Evolutionary conservation across 331 rosid genomes (phyloP).

Genomic region (Pyrus hybrid): DNA sequence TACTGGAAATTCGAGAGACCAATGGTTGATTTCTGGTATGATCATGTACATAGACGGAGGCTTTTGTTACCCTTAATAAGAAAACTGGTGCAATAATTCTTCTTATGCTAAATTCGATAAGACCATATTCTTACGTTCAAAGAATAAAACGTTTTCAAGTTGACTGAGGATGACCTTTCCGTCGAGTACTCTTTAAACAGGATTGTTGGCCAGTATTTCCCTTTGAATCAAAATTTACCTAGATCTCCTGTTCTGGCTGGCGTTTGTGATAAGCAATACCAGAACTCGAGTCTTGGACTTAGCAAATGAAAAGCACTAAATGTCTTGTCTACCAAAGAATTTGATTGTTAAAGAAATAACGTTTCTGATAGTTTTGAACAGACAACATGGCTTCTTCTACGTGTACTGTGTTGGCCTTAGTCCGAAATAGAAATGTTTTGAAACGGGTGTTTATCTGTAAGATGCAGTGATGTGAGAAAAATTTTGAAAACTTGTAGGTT

Average conservation of each 20-base stretch:
- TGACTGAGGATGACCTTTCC: not conserved
- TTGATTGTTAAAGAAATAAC: not conserved
- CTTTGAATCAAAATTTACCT: not conserved
- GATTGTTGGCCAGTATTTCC: not conserved
- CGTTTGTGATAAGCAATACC: not conserved
- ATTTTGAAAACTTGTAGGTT: constrained; percentile 14
- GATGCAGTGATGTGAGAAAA: not conserved
- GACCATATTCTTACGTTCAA: not conserved
- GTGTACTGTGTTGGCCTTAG: not conserved
- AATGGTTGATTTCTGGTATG: not conserved
- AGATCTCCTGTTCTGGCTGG: not conserved
- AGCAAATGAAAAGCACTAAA: not conserved
- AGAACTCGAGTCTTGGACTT: not conserved
- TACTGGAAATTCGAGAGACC: not conserved
- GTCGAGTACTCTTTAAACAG: not conserved
- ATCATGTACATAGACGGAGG: not conserved
- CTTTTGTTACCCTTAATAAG: not conserved
- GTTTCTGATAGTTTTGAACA: not conserved
- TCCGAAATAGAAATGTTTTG: not conserved
- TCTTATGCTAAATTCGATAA: not conserved
- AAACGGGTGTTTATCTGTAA: not conserved
- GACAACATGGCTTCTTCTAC: not conserved
- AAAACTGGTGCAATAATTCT: not conserved
- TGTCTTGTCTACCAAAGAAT: not conserved
- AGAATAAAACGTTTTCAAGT: not conserved